phyloP scores from a whole-genome alignment of 225 moss, liverwort and hornwort species.

The Asterella californica region DNA sequence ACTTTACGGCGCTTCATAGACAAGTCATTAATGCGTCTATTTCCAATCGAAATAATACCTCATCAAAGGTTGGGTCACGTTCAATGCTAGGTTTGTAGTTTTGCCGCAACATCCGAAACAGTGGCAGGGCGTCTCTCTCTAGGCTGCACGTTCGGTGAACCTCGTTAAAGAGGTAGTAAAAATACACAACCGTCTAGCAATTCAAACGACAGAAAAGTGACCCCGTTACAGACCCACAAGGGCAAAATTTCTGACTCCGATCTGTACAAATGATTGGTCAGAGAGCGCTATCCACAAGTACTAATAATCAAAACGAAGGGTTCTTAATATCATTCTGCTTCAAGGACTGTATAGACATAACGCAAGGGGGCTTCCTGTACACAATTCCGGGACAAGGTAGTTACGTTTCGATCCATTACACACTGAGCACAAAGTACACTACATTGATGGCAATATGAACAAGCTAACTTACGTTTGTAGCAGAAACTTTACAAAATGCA shows the following conservation, averaged over 20 bases:
- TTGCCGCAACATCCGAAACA: conserved; percentile 89
- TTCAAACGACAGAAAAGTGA: no score
- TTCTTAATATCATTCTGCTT: no score
- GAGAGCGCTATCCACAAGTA: no score
- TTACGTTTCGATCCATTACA: no score
- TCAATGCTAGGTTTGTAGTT: conserved; percentile 92
- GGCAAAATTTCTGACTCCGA: neutral
- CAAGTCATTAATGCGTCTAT: neutral
- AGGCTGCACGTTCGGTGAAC: conserved; percentile 50
- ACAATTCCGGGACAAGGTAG: no score
- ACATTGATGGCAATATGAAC: neutral
- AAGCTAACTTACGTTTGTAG: conserved; percentile 65
- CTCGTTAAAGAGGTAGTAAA: neutral
- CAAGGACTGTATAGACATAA: no score
- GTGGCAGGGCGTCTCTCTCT: conserved; percentile 85
- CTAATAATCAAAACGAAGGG: no score
- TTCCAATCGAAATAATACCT: conserved; percentile 47
- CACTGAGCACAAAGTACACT: neutral
- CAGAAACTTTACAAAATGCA: conserved; percentile 83
- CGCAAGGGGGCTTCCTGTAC: no score
- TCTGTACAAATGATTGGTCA: no score
- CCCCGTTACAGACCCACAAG: no score
- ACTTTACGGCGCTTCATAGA: neutral
- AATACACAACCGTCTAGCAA: no score
- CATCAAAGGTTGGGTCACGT: conserved; percentile 84